Evolutionary conservation across 257 asterid species (phyloP).

Genomic region (Penstemon eatonii): DNA sequence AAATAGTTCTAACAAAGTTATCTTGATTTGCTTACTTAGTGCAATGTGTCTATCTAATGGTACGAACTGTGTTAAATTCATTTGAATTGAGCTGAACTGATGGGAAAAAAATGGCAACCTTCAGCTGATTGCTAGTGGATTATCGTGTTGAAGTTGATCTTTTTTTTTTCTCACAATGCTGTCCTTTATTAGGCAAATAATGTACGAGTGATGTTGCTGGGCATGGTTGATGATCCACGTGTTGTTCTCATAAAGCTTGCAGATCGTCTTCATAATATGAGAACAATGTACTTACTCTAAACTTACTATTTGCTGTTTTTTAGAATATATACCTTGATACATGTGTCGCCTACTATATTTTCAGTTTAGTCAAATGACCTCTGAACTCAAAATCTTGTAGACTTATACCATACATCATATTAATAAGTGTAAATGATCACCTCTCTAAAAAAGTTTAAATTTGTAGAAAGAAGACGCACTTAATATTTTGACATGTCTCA

Average conservation of each 20-base stretch:
- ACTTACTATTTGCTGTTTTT: slow-evolving; percentile 16
- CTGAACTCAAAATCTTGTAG: not conserved
- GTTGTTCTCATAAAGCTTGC: slow-evolving; percentile 98
- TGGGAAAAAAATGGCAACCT: slow-evolving; percentile 7
- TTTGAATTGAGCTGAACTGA: slow-evolving; percentile 10
- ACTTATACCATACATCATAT: not conserved
- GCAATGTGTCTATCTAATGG: not conserved
- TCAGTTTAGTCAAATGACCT: not conserved
- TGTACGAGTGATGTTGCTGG: slow-evolving; percentile 92
- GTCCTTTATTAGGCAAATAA: slow-evolving; percentile 70
- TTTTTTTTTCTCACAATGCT: slow-evolving; percentile 18
- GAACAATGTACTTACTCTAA: slow-evolving; percentile 69
- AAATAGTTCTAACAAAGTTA: not conserved
- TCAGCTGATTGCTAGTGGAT: slow-evolving; percentile 5
- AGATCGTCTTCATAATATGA: slow-evolving; percentile 97
- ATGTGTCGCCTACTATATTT: not conserved
- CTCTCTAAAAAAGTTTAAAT: too few relatives aligned
- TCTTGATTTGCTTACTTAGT: not conserved
- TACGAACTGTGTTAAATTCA: not conserved
- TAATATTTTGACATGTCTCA: too few relatives aligned
- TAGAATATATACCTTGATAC: slow-evolving; percentile 6
- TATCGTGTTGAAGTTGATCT: slow-evolving; percentile 15
- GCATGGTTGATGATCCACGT: slow-evolving; percentile 99
- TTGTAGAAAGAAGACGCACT: too few relatives aligned
- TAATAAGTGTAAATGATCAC: not conserved